These are phyloP conservation scores for Diplosphaera chodatii DNA, from an alignment of 139 green algal genomes.

Conservation along the genomic window DNA sequence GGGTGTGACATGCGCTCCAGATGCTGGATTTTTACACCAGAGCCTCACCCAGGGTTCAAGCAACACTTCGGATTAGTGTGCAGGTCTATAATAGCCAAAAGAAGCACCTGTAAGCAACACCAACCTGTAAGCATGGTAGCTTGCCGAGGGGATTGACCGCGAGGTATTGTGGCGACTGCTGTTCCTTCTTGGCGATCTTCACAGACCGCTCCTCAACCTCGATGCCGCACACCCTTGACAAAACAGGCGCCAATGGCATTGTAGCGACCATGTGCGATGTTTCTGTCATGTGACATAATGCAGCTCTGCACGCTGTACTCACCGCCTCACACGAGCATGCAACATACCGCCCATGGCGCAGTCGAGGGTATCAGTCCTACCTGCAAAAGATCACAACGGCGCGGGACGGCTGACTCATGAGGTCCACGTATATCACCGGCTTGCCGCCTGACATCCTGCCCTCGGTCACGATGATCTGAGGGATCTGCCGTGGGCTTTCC, in stretches of 20 bases:
- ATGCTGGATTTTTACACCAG: too few relatives aligned
- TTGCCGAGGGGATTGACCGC: conserved; percentile 2
- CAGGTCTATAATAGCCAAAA: background rate
- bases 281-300: background rate
- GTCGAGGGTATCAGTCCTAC: background rate
- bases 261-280: background rate
- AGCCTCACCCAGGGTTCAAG: too few relatives aligned
- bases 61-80: too few relatives aligned
- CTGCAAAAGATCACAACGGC: background rate
- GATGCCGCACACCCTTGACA: background rate
- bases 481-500: too few relatives aligned
- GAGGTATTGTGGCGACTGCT: background rate
- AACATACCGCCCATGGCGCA: background rate
- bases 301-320: too few relatives aligned
- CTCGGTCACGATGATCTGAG: too few relatives aligned
- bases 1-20: too few relatives aligned
- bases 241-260: too few relatives aligned
- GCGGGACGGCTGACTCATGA: background rate
- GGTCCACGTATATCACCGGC: background rate
- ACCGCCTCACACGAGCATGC: background rate
- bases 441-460: background rate
- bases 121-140: background rate
- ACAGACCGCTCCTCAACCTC: background rate
- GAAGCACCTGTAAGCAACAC: background rate
- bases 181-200: background rate